phyloP scores from a whole-genome alignment of 345 rosid species.

The Brassica napus region DNA sequence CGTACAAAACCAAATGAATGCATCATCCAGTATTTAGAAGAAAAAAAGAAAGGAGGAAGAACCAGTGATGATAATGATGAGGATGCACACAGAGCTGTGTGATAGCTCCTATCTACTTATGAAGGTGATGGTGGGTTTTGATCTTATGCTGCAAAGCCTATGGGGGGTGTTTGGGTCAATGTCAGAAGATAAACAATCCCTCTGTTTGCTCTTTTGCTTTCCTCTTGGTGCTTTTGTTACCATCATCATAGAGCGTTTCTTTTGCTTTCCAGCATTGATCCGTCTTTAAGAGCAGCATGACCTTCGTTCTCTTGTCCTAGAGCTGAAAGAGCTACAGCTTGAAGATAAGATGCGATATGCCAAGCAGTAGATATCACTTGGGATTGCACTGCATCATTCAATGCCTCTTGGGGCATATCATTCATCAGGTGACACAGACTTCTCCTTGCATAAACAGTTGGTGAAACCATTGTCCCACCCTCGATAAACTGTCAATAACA shows the following conservation, averaged over 20 bases:
- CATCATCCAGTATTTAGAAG: not conserved
- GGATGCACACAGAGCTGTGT: slow-evolving; percentile 10
- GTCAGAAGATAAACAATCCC: too few relatives aligned
- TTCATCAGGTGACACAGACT: slow-evolving; percentile 76
- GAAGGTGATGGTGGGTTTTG: slow-evolving; percentile 16
- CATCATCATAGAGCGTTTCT: slow-evolving; percentile 36
- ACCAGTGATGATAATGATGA: slow-evolving; percentile 25
- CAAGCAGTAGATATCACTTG: slow-evolving; percentile 79
- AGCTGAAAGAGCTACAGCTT: slow-evolving; percentile 61
- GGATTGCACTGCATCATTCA: slow-evolving; percentile 81
- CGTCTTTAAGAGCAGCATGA: slow-evolving; percentile 71
- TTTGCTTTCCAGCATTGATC: slow-evolving; percentile 63
- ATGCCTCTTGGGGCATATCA: slow-evolving; percentile 79
- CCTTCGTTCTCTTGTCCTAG: slow-evolving; percentile 78
- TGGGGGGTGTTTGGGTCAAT: not conserved
- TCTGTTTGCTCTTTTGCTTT: not conserved
- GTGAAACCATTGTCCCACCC: slow-evolving; percentile 83
- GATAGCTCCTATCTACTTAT: slow-evolving; percentile 22
- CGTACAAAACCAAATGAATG: slow-evolving; percentile 30
- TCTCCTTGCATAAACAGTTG: slow-evolving; percentile 78
- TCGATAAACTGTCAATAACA: slow-evolving; percentile 67
- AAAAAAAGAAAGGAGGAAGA: not conserved
- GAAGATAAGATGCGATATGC: slow-evolving; percentile 88
- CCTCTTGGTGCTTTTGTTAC: not conserved
- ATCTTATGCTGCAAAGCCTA: slow-evolving; percentile 15